A percentile compares a stretch with the other conserved stretches of the same genome.
phyloP scores from a whole-genome alignment of 176 grass and related monocot genomes.

The Bromus sterilis region DNA sequence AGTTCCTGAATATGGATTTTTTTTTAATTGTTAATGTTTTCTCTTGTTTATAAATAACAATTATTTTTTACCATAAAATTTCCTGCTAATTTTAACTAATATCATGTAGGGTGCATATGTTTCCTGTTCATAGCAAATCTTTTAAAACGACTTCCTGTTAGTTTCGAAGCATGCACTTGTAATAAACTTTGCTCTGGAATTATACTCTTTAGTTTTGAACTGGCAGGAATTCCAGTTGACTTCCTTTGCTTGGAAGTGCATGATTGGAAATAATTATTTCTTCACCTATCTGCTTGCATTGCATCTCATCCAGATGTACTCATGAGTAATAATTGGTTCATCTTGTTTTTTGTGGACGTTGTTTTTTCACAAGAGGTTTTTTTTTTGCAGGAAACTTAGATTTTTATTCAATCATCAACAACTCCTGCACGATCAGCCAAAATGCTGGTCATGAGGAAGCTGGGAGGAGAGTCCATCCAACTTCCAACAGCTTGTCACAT shows the following conservation, averaged over 20 bases:
- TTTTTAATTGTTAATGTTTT: not conserved
- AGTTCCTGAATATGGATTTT: not conserved
- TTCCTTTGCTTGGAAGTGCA: not conserved
- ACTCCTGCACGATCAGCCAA: too few relatives aligned
- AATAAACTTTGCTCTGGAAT: slow-evolving; percentile 1
- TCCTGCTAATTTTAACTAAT: not conserved
- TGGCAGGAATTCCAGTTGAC: slow-evolving; percentile 5
- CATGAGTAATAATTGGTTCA: not conserved
- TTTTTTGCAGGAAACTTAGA: too few relatives aligned
- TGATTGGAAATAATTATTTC: not conserved
- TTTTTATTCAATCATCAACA: too few relatives aligned
- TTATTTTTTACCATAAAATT: not conserved
- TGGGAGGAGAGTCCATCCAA: too few relatives aligned
- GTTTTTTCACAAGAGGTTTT: not conserved
- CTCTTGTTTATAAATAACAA: not conserved
- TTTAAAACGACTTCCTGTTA: slow-evolving; percentile 1
- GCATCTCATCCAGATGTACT: not conserved
- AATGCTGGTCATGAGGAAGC: too few relatives aligned
- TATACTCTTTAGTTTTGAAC: not conserved
- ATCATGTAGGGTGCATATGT: not conserved
- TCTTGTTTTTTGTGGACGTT: not conserved
- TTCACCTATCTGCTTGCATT: not conserved
- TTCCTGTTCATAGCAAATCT: not conserved
- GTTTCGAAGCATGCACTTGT: not conserved
- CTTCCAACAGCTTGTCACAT: too few relatives aligned